Conservation (phyloP, 345 rosid species). For the Zanthoxylum bungeanum region DNA sequence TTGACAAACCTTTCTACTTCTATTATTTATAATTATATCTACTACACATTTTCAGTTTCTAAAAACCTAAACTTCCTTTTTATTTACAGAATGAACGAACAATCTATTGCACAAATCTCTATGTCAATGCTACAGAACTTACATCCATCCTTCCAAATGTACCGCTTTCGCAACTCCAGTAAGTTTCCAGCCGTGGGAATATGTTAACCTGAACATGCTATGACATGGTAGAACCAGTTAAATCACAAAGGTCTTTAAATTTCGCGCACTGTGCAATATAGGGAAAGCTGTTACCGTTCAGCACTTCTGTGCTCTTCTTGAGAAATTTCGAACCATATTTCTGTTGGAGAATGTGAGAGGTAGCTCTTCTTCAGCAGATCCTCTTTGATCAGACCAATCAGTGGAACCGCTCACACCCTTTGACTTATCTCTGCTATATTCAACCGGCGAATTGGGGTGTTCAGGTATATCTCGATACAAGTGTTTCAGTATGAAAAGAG, state of each 20-base stretch:
- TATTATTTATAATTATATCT: too few species aligned
- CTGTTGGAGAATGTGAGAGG: conserved; percentile 76
- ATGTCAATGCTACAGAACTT: neutral
- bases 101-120: neutral
- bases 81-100: neutral
- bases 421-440: conserved; percentile 27
- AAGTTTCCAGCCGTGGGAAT: neutral
- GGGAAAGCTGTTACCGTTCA: conserved; percentile 10
- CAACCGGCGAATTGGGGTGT: conserved; percentile 35
- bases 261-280: too few species aligned
- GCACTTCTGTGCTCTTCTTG: conserved; percentile 50
- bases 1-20: neutral
- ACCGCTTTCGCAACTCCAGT: neutral
- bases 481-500: conserved; percentile 87
- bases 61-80: neutral
- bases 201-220: neutral
- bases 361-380: conserved; percentile 57
- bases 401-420: conserved; percentile 27
- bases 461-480: conserved; percentile 71
- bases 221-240: neutral
- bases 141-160: neutral
- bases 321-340: conserved; percentile 45
- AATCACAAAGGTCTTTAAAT: neutral
- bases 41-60: neutral
- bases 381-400: conserved; percentile 50